These are phyloP conservation scores for Funneliformis mosseae DNA, from an alignment of 192 early-diverging fungal genomes.

Conservation along the genomic window DNA sequence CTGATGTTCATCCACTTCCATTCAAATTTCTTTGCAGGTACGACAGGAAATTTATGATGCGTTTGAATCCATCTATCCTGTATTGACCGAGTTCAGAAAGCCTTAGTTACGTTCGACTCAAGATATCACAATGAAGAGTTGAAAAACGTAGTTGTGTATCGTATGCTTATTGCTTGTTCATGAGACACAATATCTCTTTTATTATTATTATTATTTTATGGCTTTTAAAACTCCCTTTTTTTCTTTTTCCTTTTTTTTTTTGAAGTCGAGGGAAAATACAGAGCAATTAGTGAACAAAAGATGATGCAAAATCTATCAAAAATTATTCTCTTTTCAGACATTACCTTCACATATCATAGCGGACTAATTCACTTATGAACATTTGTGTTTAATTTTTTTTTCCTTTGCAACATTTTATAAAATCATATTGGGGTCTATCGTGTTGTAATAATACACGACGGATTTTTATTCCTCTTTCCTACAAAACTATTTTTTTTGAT, in stretches of 20 bases:
- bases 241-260: background rate
- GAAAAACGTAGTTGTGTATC: background rate
- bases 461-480: background rate
- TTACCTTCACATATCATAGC: background rate
- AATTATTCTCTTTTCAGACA: background rate
- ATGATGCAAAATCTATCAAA: background rate
- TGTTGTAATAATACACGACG: background rate
- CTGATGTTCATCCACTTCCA: conserved; percentile 17
- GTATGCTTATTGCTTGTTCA: background rate
- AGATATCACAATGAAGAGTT: too few relatives aligned
- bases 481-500: background rate
- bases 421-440: background rate
- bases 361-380: background rate
- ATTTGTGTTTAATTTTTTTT: background rate
- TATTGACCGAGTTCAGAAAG: conserved; percentile 87
- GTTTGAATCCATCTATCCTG: conserved; percentile 97
- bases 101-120: conserved; percentile 41
- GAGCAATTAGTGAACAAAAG: background rate
- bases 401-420: background rate
- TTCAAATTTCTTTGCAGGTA: conserved; percentile 38
- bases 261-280: background rate
- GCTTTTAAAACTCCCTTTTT: background rate
- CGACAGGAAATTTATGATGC: conserved; percentile 98
- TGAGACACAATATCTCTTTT: background rate
- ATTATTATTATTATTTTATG: background rate